Conservation (phyloP, 2,329 filamentous ascomycete species). For the Mycogone perniciosa region DNA sequence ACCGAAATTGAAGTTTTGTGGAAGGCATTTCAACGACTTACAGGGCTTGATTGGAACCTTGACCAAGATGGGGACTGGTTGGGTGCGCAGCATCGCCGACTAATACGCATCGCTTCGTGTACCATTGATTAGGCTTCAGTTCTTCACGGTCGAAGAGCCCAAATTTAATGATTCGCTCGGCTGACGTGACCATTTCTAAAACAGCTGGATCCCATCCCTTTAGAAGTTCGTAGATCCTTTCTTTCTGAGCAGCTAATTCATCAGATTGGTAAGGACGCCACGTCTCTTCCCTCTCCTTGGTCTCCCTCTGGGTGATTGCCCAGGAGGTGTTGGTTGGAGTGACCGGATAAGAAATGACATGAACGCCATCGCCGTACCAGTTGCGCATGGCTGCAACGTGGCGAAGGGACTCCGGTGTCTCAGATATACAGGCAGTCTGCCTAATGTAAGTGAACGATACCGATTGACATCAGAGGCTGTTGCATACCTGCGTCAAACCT, state of each 20-base stretch:
- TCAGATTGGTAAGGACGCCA: constrained; percentile 19
- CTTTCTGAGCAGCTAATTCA: constrained; percentile 14
- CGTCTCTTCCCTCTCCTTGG: constrained; percentile 17
- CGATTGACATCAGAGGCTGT: too few relatives aligned
- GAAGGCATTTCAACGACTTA: constrained; percentile 1
- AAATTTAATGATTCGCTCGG: constrained; percentile 21
- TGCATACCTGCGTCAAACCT: constrained; percentile 15
- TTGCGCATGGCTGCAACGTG: constrained; percentile 15
- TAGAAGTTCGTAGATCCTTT: constrained; percentile 14
- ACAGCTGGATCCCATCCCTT: constrained; percentile 16
- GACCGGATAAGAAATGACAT: constrained; percentile 20
- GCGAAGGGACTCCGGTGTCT: constrained; percentile 13
- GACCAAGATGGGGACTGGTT: constrained; percentile 21
- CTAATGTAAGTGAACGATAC: background rate
- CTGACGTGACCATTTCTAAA: constrained; percentile 14
- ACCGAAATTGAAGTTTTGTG: background rate
- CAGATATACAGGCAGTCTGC: constrained; percentile 19
- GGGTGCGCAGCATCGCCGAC: constrained; percentile 22
- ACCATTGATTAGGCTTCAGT: constrained; percentile 18
- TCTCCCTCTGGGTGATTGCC: constrained; percentile 19
- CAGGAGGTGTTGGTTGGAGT: constrained; percentile 17
- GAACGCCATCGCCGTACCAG: constrained; percentile 21
- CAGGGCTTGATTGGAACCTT: constrained; percentile 21
- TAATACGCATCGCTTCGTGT: constrained; percentile 17
- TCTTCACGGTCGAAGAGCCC: constrained; percentile 22